Conservation (phyloP, 2,329 filamentous ascomycete species). For the Curvularia spicifera region DNA sequence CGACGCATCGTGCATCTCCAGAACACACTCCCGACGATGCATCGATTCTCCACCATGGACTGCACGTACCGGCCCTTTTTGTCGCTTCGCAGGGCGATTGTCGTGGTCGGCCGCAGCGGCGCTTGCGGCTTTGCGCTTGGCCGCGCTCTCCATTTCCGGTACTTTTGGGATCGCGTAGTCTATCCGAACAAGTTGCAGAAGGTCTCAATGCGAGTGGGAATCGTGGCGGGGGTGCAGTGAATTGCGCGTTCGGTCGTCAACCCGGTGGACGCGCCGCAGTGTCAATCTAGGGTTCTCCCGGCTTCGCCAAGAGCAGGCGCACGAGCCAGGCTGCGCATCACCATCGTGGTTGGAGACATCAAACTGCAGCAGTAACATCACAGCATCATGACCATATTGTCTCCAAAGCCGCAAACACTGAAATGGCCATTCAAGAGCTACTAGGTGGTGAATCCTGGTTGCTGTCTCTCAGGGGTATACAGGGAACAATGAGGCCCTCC, state of each 20-base stretch:
- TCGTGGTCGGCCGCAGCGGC: slow-evolving; percentile 58
- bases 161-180: slow-evolving; percentile 41
- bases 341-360: slow-evolving; percentile 2
- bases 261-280: slow-evolving; percentile 32
- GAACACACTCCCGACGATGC: slow-evolving; percentile 32
- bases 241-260: slow-evolving; percentile 37
- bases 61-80: slow-evolving; percentile 65
- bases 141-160: slow-evolving; percentile 51
- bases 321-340: slow-evolving; percentile 9
- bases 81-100: slow-evolving; percentile 63
- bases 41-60: slow-evolving; percentile 22
- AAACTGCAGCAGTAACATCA: not conserved
- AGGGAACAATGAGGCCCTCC: slow-evolving; percentile 28
- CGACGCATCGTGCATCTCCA: slow-evolving; percentile 24
- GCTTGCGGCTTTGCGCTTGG: slow-evolving; percentile 63
- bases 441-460: slow-evolving; percentile 27
- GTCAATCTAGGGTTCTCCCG: slow-evolving; percentile 19
- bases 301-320: slow-evolving; percentile 18
- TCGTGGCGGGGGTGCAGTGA: slow-evolving; percentile 43
- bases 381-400: not conserved
- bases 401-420: not conserved
- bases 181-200: slow-evolving; percentile 26
- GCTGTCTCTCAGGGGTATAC: slow-evolving; percentile 39
- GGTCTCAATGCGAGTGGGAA: slow-evolving; percentile 20
- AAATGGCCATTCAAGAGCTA: slow-evolving; percentile 18